Evolutionary conservation across 495 filamentous ascomycete species (phyloP).

Genomic region (Talaromyces ruber): DNA sequence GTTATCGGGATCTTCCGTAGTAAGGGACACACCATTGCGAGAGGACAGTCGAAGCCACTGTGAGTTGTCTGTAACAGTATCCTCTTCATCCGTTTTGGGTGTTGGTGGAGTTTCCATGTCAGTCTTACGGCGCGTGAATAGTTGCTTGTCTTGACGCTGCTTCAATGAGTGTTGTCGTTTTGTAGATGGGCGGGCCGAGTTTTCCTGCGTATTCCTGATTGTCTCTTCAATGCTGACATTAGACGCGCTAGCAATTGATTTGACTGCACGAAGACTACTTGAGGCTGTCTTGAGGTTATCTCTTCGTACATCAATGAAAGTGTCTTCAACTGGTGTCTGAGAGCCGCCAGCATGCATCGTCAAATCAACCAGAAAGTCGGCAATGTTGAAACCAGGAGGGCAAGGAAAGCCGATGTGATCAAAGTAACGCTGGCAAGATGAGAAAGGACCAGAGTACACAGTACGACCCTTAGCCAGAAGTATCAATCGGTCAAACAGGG

Average conservation of each 20-base stretch:
- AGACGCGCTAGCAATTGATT: slow-evolving; percentile 78
- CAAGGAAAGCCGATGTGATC: slow-evolving; percentile 84
- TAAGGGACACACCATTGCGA: slow-evolving; percentile 55
- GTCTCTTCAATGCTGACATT: slow-evolving; percentile 52
- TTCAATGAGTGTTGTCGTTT: slow-evolving; percentile 69
- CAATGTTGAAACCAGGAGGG: slow-evolving; percentile 96
- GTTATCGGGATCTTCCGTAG: slow-evolving; percentile 67
- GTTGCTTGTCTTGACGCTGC: slow-evolving; percentile 75
- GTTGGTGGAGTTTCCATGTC: slow-evolving; percentile 46
- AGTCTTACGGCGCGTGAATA: slow-evolving; percentile 76
- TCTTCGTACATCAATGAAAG: slow-evolving; percentile 28
- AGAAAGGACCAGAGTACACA: slow-evolving; percentile 88
- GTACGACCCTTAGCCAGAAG: slow-evolving; percentile 82
- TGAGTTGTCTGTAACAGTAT: slow-evolving; percentile 54
- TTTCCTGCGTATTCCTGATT: slow-evolving; percentile 51
- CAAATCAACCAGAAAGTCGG: slow-evolving; percentile 92
- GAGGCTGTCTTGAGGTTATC: slow-evolving; percentile 60
- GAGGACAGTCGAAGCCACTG: slow-evolving; percentile 66
- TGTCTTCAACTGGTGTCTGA: slow-evolving; percentile 49
- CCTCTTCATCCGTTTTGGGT: slow-evolving; percentile 58
- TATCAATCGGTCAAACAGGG: slow-evolving; percentile 90
- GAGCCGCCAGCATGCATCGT: slow-evolving; percentile 83
- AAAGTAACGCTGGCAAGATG: slow-evolving; percentile 86
- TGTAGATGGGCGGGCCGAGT: slow-evolving; percentile 48
- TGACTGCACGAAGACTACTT: slow-evolving; percentile 82